phyloP scores from a whole-genome alignment of 2,329 filamentous ascomycete species.

The Epichloe typhina region DNA sequence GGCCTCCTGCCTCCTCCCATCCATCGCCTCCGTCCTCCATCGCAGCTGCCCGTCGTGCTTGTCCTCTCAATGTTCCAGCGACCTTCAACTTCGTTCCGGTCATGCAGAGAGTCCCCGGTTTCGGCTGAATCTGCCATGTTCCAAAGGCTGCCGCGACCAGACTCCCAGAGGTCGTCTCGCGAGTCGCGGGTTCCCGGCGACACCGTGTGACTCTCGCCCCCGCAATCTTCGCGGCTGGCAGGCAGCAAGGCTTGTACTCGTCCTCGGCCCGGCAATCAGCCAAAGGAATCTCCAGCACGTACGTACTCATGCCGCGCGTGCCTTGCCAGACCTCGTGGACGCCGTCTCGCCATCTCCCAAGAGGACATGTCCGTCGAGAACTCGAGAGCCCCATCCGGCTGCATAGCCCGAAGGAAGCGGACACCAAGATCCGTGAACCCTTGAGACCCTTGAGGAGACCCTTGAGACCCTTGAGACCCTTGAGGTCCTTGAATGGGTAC shows the following conservation, averaged over 20 bases:
- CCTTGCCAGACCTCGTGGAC: neutral
- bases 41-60: no score
- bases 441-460: neutral
- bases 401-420: slow-evolving; percentile 15
- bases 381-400: slow-evolving; percentile 15
- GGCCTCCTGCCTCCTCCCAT: no score
- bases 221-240: neutral
- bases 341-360: slow-evolving; percentile 8
- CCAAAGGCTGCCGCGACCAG: neutral
- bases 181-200: no score
- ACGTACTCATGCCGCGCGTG: no score
- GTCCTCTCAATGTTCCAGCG: no score
- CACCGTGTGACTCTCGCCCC: neutral
- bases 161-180: no score
- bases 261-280: no score
- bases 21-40: no score
- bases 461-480: neutral
- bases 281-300: neutral
- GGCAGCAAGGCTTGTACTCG: neutral
- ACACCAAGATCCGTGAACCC: slow-evolving; percentile 17
- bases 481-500: slow-evolving; percentile 15
- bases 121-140: neutral
- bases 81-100: no score
- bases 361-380: slow-evolving; percentile 7
- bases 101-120: neutral